Evolutionary conservation across 352 stramenopile genomes (phyloP), one percentile per base, ranked within the genome.

Genomic region (Phytophthora fragariae): DNA sequence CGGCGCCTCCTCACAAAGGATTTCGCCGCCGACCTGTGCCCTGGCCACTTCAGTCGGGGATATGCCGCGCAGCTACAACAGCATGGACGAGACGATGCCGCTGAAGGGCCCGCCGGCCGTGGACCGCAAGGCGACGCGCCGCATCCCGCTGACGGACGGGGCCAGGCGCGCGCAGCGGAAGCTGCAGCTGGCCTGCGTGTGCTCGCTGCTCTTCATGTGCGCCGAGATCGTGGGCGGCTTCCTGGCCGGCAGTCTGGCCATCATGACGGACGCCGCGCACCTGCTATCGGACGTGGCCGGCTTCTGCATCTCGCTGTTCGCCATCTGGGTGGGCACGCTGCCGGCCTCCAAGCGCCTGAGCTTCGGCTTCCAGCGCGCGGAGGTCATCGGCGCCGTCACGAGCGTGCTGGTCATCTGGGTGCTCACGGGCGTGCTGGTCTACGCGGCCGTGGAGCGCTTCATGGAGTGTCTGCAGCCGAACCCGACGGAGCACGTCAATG

Each of bases 221-320:
- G 86, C 98, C 5, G 97, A 99, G 85, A 80, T 98, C 14, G 74
- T 98, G 21, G 97, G 96, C n/a, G 97, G 97, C n/a, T 92, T 97
- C 35, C 68, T 98, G 29, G 88, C 95, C 0, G 93, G 95, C 57
- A 98, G 90, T 63, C 76, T 99, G 27, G 97, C 97, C 44, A 97
- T 99, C 72, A 92, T 99, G 89, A 95, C 90, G 19, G 90, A 97
- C 73, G 86, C 86, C 14, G 88, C 87, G 53, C 88, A 93, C 66
- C 66, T 95, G 70, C 74, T 93, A 17, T 91, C 84, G 50, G 88
- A 93, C 69, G 84, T 92, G 24, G 85, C 84, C 21, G 83, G 82
- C 29, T 95, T 93, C 65, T 89, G 75, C 65, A 93, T 94, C 70
- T 91, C 82, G 57, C 78, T 94, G 19, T 92, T 92, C 70, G 88